These are phyloP conservation scores for Kwoniella sp. DNA, from an alignment of 768 basidiomycete species.

Conservation along the genomic window DNA sequence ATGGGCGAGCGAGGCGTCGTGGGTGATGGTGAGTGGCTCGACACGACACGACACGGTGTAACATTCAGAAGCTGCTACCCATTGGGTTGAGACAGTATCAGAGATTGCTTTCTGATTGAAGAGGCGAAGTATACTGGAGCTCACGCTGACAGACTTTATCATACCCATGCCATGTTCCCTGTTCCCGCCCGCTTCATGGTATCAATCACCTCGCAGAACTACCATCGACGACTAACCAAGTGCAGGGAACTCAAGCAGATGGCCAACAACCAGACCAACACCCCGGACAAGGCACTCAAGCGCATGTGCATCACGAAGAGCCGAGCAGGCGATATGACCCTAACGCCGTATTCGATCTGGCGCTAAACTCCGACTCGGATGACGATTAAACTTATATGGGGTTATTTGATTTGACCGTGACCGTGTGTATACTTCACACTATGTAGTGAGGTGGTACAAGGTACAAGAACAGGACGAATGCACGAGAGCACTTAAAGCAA, in stretches of 20 bases:
- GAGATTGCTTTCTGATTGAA: no score
- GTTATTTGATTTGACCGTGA: background rate
- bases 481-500: no score
- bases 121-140: no score
- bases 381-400: constrained; percentile 27
- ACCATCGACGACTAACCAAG: background rate
- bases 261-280: background rate
- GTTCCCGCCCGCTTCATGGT: background rate
- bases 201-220: no score
- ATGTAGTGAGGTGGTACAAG: no score
- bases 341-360: constrained; percentile 43
- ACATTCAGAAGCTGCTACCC: no score
- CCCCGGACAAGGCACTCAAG: background rate
- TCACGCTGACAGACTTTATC: no score
- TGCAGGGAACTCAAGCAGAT: background rate
- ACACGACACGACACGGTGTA: no score
- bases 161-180: no score
- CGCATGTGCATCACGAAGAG: constrained; percentile 33
- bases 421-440: no score
- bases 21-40: constrained; percentile 43
- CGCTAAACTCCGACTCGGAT: constrained; percentile 49
- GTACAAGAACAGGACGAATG: no score
- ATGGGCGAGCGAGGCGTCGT: constrained; percentile 40
- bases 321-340: constrained; percentile 34
- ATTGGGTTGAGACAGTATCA: no score